Percentiles rank a stretch among this genome's conserved stretches.
Conservation (phyloP, 306 rosid genomes). For the Lathyrus tuberosus region DNA sequence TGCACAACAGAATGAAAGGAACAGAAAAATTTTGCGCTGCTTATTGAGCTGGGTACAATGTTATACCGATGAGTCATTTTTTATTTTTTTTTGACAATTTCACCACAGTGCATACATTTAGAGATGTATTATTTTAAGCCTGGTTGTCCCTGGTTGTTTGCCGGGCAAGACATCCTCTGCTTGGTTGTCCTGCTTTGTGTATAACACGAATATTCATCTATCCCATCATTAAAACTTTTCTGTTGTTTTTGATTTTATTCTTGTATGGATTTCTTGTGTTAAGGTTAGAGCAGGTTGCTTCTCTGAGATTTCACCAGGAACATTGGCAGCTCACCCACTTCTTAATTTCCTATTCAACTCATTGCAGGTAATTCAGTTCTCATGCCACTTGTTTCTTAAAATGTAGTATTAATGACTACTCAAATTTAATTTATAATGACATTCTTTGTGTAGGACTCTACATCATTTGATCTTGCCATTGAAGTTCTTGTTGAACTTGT, state of each 20-base stretch:
- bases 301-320: conserved; percentile 81
- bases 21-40: conserved; percentile 89
- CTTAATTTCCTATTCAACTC: conserved; percentile 83
- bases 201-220: conserved; percentile 26
- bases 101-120: conserved; percentile 19
- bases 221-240: conserved; percentile 13
- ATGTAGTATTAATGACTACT: conserved; percentile 23
- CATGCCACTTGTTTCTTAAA: conserved; percentile 29
- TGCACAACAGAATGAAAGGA: conserved; percentile 70
- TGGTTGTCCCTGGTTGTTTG: conserved; percentile 32
- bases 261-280: conserved; percentile 38
- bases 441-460: conserved; percentile 60
- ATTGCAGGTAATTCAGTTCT: conserved; percentile 63
- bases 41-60: conserved; percentile 91
- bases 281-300: conserved; percentile 97
- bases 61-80: conserved; percentile 24
- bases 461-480: conserved; percentile 85
- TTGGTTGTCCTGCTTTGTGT: conserved; percentile 22
- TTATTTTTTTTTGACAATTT: conserved; percentile 22
- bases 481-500: conserved; percentile 95
- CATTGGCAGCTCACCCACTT: conserved; percentile 83
- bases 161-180: conserved; percentile 27
- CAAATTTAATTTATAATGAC: conserved; percentile 34
- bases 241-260: conserved; percentile 24
- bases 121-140: conserved; percentile 15